Base-by-base conservation (phyloP, 2,329 filamentous ascomycete species). In the Microdochium paspali region DNA sequence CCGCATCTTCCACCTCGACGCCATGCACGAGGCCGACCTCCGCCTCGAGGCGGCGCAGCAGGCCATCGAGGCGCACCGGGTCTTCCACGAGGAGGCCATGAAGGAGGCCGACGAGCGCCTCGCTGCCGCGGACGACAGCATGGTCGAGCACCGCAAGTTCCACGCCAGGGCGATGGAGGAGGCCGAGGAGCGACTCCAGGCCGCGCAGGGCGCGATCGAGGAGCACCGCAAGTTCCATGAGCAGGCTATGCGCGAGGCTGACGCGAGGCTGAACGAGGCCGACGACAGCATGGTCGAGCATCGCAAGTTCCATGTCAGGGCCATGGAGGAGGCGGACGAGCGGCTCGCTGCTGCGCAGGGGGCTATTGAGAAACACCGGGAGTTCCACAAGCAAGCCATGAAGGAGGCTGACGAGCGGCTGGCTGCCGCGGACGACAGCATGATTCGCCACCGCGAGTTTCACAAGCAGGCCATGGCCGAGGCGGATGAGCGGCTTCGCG, bases 1-100 rank as follows among this genome's bases (percentile, higher is more conserved):
- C 35, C 35, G 35, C 15, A 9, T 40, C n/a, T 40, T 40, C 35
- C 35, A 40, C 35, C 35, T 40, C 15, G 35, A 40, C n/a, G 35
- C 35, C 15, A 40, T 40, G 35, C 35, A 40, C 35, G 35, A 40
- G 35, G 35, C 35, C 35, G 35, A 40, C 35, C n/a, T 40, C n/a
- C 35, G 35, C n/a, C 35, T 40, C 35, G 35, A 40, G 35, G 35
- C 35, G 35, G 35, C 35, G 35, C 15, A 40, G 35, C 35, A 40
- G 35, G 35, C 35, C 4, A 40, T 40, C 35, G 35, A 40, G 35
- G 15, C 15, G 4, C 35, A 40, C 35, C 35, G 35, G 13, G 35
- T 40, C 4, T 40, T 40, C 35, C 35, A 40, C 35, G 35, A 40
- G 13, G 35, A 40, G 35, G 35, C 35, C 15, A 40, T 40, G 35